Evolutionary conservation across 352 stramenopile species (phyloP), one percentile per base, ranked within the genome.

Genomic region (Aphanomyces cochlioides): DNA sequence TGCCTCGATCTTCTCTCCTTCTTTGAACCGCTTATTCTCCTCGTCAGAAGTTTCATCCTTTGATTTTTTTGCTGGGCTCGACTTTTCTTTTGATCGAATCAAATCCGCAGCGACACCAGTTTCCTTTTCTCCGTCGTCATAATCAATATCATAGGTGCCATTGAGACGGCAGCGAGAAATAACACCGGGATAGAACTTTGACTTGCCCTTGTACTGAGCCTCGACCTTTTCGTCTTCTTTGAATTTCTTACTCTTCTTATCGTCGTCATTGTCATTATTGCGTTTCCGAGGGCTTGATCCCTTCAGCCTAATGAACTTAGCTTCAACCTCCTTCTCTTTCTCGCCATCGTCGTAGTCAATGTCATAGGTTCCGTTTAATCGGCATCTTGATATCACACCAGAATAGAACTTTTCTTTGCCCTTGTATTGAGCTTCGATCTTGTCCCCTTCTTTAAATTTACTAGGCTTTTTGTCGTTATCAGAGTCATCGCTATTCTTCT

Each of bases 101-200:
- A 73, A 69, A 3, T 69, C 56, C 12, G 48, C 56, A 21, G 75
- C 43, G 1, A 85, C 76, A 13, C 43, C 37, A 4, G 50, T 65
- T 73, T 86, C 79, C 37, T 71, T 54, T 48, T 89, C 82, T 37
- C 79, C 81, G 65, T 89, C 82, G 59, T 85, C 77, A 40, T 83
- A 91, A 19, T 77, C 74, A 73, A 88, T 77, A n/a, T 79, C 66
- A 47, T 75, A 78, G 15, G 72, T 77, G 21, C 72, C 74, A 28
- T 78, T 73, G 10, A 47, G 36, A 2, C 56, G 40, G 3, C 40
- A 37, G 5, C 57, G 8, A n/a, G 60, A 43, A 45, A 78, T 77
- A 13, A 59, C 68, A 13, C 69, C 74, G 13, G 74, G 66, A 38
- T 77, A 78, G 57, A 67, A 72, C 37, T 75, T 74, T 3, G 13